phyloP scores from a whole-genome alignment of 2,329 filamentous ascomycete species.

The Metarhizium robertsii region DNA sequence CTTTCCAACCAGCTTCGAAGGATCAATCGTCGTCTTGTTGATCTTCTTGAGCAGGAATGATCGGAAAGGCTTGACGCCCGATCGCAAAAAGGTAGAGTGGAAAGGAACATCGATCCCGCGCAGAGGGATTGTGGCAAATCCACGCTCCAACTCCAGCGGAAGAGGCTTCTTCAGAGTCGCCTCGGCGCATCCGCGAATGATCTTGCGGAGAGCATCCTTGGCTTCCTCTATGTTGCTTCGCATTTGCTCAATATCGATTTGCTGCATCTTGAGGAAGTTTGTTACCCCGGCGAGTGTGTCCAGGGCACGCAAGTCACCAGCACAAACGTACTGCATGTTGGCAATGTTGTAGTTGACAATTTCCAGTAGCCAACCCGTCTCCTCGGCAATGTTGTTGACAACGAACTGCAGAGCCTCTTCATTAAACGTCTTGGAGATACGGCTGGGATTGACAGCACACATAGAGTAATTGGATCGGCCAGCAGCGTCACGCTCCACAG shows the following conservation, averaged over 20 bases:
- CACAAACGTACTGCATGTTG: constrained; percentile 68
- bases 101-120: constrained; percentile 97
- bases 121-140: constrained; percentile 93
- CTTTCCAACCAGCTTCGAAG: constrained; percentile 91
- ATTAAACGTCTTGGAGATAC: constrained; percentile 98
- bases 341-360: constrained; percentile 95
- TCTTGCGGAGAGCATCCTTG: constrained; percentile 79
- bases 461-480: constrained; percentile 98
- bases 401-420: constrained; percentile 96
- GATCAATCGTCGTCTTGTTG: constrained; percentile 97
- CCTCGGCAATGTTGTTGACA: constrained; percentile 87
- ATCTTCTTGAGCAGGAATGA: constrained; percentile 99
- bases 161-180: constrained; percentile 81
- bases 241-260: constrained; percentile 92
- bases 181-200: constrained; percentile 81
- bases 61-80: constrained; percentile 97
- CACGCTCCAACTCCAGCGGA: constrained; percentile 83
- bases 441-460: constrained; percentile 97
- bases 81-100: constrained; percentile 96
- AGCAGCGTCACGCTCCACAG: constrained; percentile 86
- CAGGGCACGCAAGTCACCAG: constrained; percentile 61
- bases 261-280: constrained; percentile 94
- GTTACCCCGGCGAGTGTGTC: constrained; percentile 69
- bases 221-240: constrained; percentile 87
- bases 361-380: constrained; percentile 91